Base-by-base conservation (phyloP, 176 grass and related monocot species). In the Aegilops speltoides region DNA sequence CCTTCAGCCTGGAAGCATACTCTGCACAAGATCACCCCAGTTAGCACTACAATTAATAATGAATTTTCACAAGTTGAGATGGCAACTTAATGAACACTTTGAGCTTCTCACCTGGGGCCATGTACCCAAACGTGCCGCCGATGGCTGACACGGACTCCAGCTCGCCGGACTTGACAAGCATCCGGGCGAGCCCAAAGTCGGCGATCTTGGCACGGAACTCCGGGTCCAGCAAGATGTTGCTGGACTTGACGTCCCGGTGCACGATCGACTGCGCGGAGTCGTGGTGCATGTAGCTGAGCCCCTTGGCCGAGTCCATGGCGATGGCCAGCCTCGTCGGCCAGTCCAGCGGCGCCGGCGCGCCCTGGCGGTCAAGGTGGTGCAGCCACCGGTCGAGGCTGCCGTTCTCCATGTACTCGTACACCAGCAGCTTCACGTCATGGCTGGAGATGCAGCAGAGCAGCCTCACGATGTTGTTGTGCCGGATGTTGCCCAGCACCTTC, bases 331-430 rank as follows among this genome's bases (percentile, higher is more conserved):
- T 87, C 1, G 77, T 93, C 8, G 86, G 88, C 96, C 93, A 98
- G 88, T 92, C 88, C 45, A 94, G 90, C 8, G 79, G 90, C 19
- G 78, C 77, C 3, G 73, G 90, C 3, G 81, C 79, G 17, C 83
- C 87, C 33, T 73, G 60, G 2, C 89, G 73, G 3, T 76, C 73
- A 10, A 12, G 89, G 15, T 68, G 63, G 63, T 98, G 96, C 71
- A 98, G 84, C 96, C 91, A 95, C 56, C 79, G 79, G 50, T 95
- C 89, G 14, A 98, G 84, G 88, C 93, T 98, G 15, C 86, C 87
- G 68, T 93, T 90, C 78, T 98, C 88, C 93, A 98, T 91, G 91
- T 95, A 98, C 83, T 95, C 91, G 77, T 95, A 95, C 1, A 95
- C 88, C 8, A 98, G 79, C 77, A 94, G 59, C 88, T 98, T 98